These are phyloP conservation scores for Naegleria gruberi DNA, from an alignment of 208 protist species.

Conservation along the genomic window DNA sequence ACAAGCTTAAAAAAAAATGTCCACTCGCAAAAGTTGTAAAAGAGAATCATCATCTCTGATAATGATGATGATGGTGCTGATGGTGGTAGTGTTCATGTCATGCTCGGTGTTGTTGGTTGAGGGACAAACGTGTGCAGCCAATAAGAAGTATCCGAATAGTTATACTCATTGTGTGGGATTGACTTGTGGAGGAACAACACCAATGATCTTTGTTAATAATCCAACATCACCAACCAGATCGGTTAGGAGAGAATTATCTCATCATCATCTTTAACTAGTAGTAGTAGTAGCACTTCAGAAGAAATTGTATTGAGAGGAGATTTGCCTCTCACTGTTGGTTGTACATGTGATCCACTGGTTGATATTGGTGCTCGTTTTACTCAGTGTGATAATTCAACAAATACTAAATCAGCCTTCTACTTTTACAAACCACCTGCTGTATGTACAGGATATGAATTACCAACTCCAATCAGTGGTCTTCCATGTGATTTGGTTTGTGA, in stretches of 20 bases:
- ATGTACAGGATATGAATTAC: not conserved
- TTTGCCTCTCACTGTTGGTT: not conserved
- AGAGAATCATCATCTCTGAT: no score
- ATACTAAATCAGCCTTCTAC: not conserved
- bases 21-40: no score
- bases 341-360: not conserved
- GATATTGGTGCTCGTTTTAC: not conserved
- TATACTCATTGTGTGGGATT: not conserved
- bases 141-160: not conserved
- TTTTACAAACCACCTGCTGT: slow-evolving; percentile 3
- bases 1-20: no score
- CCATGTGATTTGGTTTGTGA: not conserved
- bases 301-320: no score
- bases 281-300: not conserved
- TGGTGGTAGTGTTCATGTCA: not conserved
- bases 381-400: not conserved
- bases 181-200: not conserved
- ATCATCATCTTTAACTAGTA: not conserved
- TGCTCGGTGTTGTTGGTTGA: not conserved
- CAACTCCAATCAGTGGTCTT: not conserved
- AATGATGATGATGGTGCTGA: not conserved
- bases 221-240: not conserved
- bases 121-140: not conserved
- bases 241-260: no score
- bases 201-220: not conserved